Base-by-base conservation (phyloP, 805 yeast genomes). In the Kuraishia molischiana region DNA sequence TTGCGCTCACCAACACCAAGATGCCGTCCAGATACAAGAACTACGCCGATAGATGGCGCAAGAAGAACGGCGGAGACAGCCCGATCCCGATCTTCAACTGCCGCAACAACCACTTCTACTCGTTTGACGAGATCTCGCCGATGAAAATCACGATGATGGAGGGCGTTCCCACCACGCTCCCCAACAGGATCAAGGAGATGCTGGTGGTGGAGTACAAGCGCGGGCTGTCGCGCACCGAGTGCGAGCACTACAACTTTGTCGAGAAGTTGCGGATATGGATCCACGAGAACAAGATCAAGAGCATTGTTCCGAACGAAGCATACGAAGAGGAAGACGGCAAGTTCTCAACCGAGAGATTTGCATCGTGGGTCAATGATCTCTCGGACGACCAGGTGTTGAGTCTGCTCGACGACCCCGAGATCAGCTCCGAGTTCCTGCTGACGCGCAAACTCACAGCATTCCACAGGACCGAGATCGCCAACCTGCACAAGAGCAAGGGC, bases 231-330 rank as follows among this genome's bases (percentile, higher is more conserved):
- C 19, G 52, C 1, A 52, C 51, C 8, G 50, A 52, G 8, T 77
- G 57, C 50, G 52, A 59, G 18, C 63, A 58, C 1, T 67, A 66
- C 41, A 50, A 64, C 1, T 80, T 63, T 46, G 39, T 77, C 5
- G 72, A 74, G 1, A 74, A 75, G 39, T 48, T 79, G 32, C 55
- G 83, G 33, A 50, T 69, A 20, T 81, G 89, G 89, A 43, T 76
- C n/a, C 35, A 29, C 14, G 19, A 24, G 33, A 35, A 28, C 26
- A n/a, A 15, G 18, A 29, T 35, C 19, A 28, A 19, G 3, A 26
- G 34, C 13, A 20, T 45, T 17, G 45, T 46, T n/a, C 17, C 20
- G 17, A 13, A 21, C 28, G 28, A 4, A 8, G 28, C 17, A 32
- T 24, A 38, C 19, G 43, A 46, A 11, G 37, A 39, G 20, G 40